Conservation (phyloP, 352 stramenopile species). For the Blastocystis sp. region DNA sequence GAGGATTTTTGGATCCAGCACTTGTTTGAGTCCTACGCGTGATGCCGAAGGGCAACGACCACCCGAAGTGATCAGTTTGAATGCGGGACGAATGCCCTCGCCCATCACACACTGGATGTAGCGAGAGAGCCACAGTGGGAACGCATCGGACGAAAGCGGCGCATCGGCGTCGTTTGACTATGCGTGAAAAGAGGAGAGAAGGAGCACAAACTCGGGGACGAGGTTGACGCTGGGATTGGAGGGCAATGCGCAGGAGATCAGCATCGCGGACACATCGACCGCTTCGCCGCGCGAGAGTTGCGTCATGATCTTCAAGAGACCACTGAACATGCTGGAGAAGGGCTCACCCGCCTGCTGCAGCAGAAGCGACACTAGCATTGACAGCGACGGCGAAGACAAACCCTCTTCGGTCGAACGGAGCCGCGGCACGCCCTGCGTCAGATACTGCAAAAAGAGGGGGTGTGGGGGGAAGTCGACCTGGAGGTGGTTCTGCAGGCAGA, state of each 20-base stretch:
- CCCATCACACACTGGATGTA: conserved; percentile 6
- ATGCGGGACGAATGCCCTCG: neutral
- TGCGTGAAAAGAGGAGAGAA: neutral
- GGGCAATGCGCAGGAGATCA: conserved; percentile 25
- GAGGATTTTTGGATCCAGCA: conserved; percentile 18
- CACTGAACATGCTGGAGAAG: conserved; percentile 4
- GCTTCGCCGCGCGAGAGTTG: neutral
- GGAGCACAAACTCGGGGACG: neutral
- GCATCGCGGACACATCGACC: neutral
- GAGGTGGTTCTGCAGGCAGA: conserved; percentile 8
- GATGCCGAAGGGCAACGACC: neutral
- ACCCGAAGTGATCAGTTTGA: conserved; percentile 4
- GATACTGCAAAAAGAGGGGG: conserved; percentile 10
- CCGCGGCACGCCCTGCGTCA: neutral
- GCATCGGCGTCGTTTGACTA: neutral
- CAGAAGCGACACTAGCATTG: conserved; percentile 4
- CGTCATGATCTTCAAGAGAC: neutral
- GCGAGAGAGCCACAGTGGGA: conserved; percentile 11
- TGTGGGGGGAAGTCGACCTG: conserved; percentile 10
- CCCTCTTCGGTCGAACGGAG: neutral
- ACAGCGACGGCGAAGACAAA: neutral
- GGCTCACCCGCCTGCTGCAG: neutral
- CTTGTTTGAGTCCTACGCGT: neutral
- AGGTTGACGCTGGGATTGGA: conserved; percentile 9
- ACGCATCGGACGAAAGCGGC: neutral